Evolutionary conservation across 1,284 basidiomycete species (phyloP), one percentile per base, ranked within the genome.

Genomic region (Cutaneotrichosporon cyanovorans): DNA sequence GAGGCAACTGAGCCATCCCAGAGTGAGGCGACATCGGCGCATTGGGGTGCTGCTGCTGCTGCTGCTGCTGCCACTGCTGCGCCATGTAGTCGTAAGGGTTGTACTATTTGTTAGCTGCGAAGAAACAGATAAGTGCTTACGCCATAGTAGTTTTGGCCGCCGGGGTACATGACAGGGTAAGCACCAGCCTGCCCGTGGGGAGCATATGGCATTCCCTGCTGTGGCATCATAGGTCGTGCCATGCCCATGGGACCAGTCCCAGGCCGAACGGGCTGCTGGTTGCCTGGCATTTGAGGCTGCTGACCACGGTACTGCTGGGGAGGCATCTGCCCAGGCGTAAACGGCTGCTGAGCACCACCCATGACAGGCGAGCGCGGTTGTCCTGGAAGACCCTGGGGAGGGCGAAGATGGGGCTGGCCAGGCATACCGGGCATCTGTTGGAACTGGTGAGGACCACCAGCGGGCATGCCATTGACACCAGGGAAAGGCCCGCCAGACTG

Each of bases 11-110:
- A 15, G 56, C 48, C 25, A 58, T 60, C 20, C 50, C 51, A 11
- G 47, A 49, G 19, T 62, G 59, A 31, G 67, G 67, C 12, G 67
- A 69, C 38, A 68, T 47, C 0, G 62, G 53, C 46, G 59, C 56
- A 44, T 50, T 55, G 12, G 48, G 42, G 38, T 48, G 54, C 36
- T 63, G 59, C 37, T 58, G 51, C 20, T 37, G 36, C n/a, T 51
- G 47, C 56, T 61, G 62, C 36, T 63, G 61, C 21, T 49, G 53
- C 15, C 44, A 48, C 40, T 55, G 31, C 49, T 50, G 38, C 54
- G 32, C 25, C 25, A 28, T 28, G 25, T 28, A 34, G 18, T 58
- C 46, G 19, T 51, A 50, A 2, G 40, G 47, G 35, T 28, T 21
- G 40, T 48, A 53, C 47, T 53, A 21, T 12, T 3, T 15, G 37